Percentiles rank a stretch among this genome's conserved stretches.
Evolutionary conservation across 768 basidiomycete species (phyloP).

Genomic region (Trametes cubensis): DNA sequence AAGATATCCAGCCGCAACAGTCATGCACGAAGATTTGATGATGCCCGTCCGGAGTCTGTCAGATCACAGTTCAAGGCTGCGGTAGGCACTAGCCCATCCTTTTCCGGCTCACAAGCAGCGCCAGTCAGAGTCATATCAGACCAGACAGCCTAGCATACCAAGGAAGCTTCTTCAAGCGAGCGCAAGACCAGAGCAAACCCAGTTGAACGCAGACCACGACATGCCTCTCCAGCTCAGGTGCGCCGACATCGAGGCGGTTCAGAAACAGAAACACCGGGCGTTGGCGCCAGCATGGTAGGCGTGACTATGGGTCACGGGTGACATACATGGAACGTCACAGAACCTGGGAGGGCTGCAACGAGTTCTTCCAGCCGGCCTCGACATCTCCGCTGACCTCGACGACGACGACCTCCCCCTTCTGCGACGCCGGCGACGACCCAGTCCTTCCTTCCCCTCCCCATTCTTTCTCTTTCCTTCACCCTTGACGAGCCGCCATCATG

Average conservation of each 20-base stretch:
- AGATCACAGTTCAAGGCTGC: background rate
- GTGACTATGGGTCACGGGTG: background rate
- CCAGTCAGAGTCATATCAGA: background rate
- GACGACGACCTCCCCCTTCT: conserved; percentile 1
- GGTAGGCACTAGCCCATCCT: background rate
- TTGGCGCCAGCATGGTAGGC: background rate
- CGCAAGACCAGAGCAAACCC: background rate
- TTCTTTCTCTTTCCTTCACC: background rate
- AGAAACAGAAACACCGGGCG: background rate
- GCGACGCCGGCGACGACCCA: conserved; percentile 10
- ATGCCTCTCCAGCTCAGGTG: background rate
- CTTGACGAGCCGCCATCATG: conserved; percentile 8
- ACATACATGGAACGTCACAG: background rate
- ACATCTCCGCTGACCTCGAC: background rate
- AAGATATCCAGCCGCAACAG: background rate
- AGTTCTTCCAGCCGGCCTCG: conserved; percentile 1
- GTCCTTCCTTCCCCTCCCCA: conserved; percentile 5
- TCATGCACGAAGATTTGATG: conserved; percentile 1
- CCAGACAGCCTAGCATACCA: background rate
- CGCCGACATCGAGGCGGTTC: conserved; percentile 3
- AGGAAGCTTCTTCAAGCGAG: background rate
- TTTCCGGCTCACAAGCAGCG: background rate
- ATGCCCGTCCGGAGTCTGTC: background rate
- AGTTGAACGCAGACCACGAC: too few relatives aligned
- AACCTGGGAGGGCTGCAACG: background rate